Percentiles rank a stretch among this genome's conserved stretches.
Conservation (phyloP, 352 stramenopile species). For the Pythium dissimile region DNA sequence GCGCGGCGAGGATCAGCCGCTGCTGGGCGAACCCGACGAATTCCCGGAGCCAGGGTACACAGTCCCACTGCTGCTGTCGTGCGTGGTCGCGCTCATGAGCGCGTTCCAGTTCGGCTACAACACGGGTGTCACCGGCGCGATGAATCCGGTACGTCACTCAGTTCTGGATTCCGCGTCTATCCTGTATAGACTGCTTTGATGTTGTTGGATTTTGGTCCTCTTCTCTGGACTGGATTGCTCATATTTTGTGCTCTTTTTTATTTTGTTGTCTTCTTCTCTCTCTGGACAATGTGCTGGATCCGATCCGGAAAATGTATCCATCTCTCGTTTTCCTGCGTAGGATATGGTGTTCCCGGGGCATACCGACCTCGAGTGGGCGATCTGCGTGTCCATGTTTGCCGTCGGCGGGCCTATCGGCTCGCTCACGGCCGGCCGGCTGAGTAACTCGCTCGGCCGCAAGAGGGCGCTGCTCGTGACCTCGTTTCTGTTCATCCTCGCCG, state of each 20-base stretch:
- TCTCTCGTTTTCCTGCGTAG: conserved; percentile 17
- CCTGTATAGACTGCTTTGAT: neutral
- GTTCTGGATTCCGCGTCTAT: neutral
- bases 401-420: conserved; percentile 39
- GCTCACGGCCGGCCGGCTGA: conserved; percentile 33
- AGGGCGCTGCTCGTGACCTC: conserved; percentile 40
- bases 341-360: conserved; percentile 38
- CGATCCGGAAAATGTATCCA: conserved; percentile 11
- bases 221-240: conserved; percentile 3
- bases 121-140: conserved; percentile 36
- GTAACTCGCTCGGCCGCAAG: conserved; percentile 35
- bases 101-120: conserved; percentile 47
- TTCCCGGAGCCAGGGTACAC: conserved; percentile 40
- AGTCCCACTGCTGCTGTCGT: conserved; percentile 36
- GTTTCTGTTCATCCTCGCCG: conserved; percentile 40
- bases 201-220: conserved; percentile 2
- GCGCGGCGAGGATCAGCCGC: conserved; percentile 71
- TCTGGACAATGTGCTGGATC: conserved; percentile 1
- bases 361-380: conserved; percentile 34
- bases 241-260: neutral
- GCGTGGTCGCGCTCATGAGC: conserved; percentile 38
- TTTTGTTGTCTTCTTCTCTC: conserved; percentile 1
- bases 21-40: conserved; percentile 27
- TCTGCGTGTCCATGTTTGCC: conserved; percentile 42
- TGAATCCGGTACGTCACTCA: conserved; percentile 33